A percentile compares a stretch with the other conserved stretches of the same genome.
Evolutionary conservation across 352 stramenopile species (phyloP).

Genomic region (Phytophthora fragariae): DNA sequence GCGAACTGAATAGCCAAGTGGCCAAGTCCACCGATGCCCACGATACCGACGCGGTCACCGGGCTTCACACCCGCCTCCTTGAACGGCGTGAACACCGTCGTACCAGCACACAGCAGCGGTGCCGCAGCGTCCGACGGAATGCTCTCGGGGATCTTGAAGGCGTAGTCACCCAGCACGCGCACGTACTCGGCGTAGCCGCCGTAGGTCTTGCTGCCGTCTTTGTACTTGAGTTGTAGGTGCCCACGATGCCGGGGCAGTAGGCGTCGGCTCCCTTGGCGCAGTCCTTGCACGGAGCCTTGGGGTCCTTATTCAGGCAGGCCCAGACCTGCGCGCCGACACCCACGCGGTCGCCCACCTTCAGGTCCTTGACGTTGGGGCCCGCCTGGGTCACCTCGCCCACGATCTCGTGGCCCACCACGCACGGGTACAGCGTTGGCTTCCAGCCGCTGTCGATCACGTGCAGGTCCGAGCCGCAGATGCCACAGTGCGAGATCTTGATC

Average conservation of each 20-base stretch:
- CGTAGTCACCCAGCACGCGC: constrained; percentile 63
- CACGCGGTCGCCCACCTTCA: constrained; percentile 78
- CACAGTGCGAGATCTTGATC: constrained; percentile 67
- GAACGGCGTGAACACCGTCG: constrained; percentile 70
- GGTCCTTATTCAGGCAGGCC: constrained; percentile 69
- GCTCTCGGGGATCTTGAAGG: constrained; percentile 48
- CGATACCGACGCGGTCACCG: constrained; percentile 68
- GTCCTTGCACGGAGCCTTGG: constrained; percentile 53
- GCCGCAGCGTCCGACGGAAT: constrained; percentile 28
- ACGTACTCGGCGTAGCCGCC: constrained; percentile 84
- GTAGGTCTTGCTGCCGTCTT: constrained; percentile 44
- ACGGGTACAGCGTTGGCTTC: constrained; percentile 38
- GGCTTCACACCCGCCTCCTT: constrained; percentile 54
- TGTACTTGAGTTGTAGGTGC: constrained; percentile 60
- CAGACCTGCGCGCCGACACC: constrained; percentile 77
- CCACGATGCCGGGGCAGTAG: constrained; percentile 14
- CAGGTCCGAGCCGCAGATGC: constrained; percentile 50
- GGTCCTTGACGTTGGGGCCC: constrained; percentile 50
- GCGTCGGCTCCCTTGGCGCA: constrained; percentile 43
- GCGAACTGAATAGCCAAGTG: constrained; percentile 88
- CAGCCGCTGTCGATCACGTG: constrained; percentile 49
- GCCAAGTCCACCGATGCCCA: constrained; percentile 88
- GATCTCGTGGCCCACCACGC: constrained; percentile 66
- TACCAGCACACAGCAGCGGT: constrained; percentile 6
- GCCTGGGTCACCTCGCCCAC: constrained; percentile 20